Evolutionary conservation across 2,329 filamentous ascomycete species (phyloP).

Genomic region (Geoglossum cookeanum): DNA sequence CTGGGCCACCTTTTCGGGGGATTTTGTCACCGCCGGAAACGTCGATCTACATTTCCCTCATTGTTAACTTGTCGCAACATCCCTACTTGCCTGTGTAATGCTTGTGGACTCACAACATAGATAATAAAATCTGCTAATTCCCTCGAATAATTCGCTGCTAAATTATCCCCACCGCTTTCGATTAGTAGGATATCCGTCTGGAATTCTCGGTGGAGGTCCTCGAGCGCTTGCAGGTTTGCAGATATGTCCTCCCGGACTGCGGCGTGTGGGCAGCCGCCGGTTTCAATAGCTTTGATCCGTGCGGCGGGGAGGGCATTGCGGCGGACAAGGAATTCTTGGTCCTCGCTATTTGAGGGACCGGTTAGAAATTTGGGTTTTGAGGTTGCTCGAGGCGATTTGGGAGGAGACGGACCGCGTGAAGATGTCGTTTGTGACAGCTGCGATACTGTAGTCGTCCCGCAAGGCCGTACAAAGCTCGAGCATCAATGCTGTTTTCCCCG

Average conservation of each 20-base stretch:
- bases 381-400: background rate
- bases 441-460: constrained; percentile 64
- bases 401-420: constrained; percentile 49
- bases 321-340: constrained; percentile 89
- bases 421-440: constrained; percentile 96
- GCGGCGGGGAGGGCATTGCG: constrained; percentile 63
- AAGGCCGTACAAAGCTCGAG: constrained; percentile 75
- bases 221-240: constrained; percentile 79
- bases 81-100: no score
- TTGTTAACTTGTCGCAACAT: background rate
- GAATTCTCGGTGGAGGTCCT: constrained; percentile 70
- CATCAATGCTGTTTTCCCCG: constrained; percentile 95
- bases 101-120: constrained; percentile 40
- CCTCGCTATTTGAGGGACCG: constrained; percentile 39
- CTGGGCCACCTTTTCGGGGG: constrained; percentile 83
- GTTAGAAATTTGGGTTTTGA: constrained; percentile 6
- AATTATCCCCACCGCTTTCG: constrained; percentile 87
- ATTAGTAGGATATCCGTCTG: constrained; percentile 72
- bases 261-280: constrained; percentile 89
- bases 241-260: constrained; percentile 95
- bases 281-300: constrained; percentile 91
- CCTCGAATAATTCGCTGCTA: constrained; percentile 88
- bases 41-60: constrained; percentile 40
- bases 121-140: constrained; percentile 96
- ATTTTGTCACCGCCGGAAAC: constrained; percentile 94